phyloP scores from a whole-genome alignment of 257 asterid genomes.

The Cinchona pubescens region DNA sequence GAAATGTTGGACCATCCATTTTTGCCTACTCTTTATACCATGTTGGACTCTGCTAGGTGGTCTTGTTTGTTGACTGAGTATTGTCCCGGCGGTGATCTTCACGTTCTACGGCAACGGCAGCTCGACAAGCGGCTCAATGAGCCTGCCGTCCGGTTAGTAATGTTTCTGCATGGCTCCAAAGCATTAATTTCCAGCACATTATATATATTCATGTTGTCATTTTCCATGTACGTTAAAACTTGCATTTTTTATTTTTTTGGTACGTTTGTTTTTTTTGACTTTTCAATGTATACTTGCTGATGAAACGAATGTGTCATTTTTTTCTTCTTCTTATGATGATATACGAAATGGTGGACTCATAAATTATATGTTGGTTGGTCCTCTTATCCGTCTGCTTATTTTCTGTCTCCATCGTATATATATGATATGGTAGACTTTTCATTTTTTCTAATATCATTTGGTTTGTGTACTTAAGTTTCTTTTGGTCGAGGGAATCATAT shows the following conservation, averaged over 20 bases:
- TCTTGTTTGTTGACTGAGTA: constrained; percentile 66
- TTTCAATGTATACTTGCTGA: not conserved
- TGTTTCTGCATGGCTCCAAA: not conserved
- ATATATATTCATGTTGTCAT: not conserved
- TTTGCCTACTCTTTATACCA: constrained; percentile 63
- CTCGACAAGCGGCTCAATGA: constrained; percentile 55
- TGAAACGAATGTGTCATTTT: not conserved
- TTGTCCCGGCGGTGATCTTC: constrained; percentile 87
- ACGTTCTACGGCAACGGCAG: constrained; percentile 66
- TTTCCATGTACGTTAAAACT: not conserved
- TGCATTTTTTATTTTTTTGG: not conserved
- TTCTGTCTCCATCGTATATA: not conserved
- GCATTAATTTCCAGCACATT: not conserved
- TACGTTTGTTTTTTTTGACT: not conserved
- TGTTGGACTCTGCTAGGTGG: constrained; percentile 60
- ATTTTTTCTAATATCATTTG: not conserved
- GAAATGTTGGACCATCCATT: constrained; percentile 80
- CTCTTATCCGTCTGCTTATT: not conserved
- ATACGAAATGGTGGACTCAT: not conserved
- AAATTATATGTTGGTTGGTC: constrained; percentile 8
- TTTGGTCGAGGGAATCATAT: not conserved
- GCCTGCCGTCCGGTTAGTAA: constrained; percentile 61
- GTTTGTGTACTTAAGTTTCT: not conserved
- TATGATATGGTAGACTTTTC: constrained; percentile 2
- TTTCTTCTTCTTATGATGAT: too few relatives aligned